Percentiles rank a stretch among this genome's conserved stretches.
phyloP scores from a whole-genome alignment of 208 protist species.

The Trichomonas gallinae region DNA sequence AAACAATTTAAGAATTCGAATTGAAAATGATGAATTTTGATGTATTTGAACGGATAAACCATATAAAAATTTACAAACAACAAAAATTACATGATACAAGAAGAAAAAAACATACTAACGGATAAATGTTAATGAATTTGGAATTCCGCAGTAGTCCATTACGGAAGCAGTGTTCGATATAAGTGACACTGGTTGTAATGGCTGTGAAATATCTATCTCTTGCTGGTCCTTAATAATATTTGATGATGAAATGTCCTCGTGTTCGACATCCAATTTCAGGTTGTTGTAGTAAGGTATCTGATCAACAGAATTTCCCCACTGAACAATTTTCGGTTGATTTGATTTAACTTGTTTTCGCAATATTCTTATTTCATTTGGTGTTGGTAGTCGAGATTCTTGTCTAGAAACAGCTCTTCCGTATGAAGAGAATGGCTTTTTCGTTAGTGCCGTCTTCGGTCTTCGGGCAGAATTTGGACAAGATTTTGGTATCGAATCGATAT shows the following conservation, averaged over 20 bases:
- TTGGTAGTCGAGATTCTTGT: neutral
- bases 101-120: neutral
- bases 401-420: neutral
- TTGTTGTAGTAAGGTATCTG: neutral
- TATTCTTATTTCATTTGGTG: neutral
- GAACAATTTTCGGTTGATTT: neutral
- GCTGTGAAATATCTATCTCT: neutral
- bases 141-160: neutral
- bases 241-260: neutral
- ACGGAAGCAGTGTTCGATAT: neutral
- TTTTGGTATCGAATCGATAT: neutral
- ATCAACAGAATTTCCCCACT: neutral
- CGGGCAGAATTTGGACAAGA: neutral
- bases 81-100: no score
- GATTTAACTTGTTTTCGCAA: neutral
- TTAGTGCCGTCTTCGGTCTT: neutral
- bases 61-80: no score
- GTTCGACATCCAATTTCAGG: neutral
- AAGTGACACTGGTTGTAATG: neutral
- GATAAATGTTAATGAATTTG: neutral
- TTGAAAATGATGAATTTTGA: no score
- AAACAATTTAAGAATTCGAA: no score
- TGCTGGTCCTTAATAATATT: neutral
- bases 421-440: neutral
- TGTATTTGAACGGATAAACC: no score